Evolutionary conservation across 805 yeast genomes (phyloP), one percentile per base, ranked within the genome.

Genomic region (Lipomyces lipofer): DNA sequence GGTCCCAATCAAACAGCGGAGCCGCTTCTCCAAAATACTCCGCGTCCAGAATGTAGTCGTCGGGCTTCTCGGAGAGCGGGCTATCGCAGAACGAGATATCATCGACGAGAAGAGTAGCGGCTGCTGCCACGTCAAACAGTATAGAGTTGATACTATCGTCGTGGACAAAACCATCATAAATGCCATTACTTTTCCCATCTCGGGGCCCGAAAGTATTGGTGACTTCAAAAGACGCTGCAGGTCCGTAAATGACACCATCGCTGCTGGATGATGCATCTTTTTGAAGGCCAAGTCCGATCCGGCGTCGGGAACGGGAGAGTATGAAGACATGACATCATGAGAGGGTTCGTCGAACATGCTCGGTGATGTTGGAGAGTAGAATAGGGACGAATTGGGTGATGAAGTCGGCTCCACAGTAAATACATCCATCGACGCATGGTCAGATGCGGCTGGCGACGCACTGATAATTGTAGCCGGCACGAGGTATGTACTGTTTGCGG

Each of bases 191-290:
- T 46, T 51, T 51, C n/a, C 50, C 53, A 51, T 47, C 59, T 52
- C 51, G 56, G 52, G 59, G 59, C 51, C 52, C 51, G 28, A 29
- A 39, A 21, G 13, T 30, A 13, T 38, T 24, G 19, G 50, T 19
- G 24, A 25, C 52, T 39, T 50, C 54, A 47, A 57, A 51, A 42
- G 60, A 55, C 61, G 60, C 60, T 55, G 61, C 61, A 39, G 61
- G 56, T 47, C 60, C 12, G 27, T 30, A 29, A 40, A 29, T 47
- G 55, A 47, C 61, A 57, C 32, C 61, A 57, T 43, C 59, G 59
- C 61, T 57, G 61, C 61, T 15, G 61, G 59, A 57, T 57, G 61
- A 57, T 57, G 61, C 61, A 54, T 54, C 61, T 27, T 47, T 51
- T 57, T 47, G 59, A 56, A 53, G 52, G 56, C 56, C 52, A 35